Conservation (phyloP, 73 alveolate genomes). For the Paramecium sonneborni region DNA sequence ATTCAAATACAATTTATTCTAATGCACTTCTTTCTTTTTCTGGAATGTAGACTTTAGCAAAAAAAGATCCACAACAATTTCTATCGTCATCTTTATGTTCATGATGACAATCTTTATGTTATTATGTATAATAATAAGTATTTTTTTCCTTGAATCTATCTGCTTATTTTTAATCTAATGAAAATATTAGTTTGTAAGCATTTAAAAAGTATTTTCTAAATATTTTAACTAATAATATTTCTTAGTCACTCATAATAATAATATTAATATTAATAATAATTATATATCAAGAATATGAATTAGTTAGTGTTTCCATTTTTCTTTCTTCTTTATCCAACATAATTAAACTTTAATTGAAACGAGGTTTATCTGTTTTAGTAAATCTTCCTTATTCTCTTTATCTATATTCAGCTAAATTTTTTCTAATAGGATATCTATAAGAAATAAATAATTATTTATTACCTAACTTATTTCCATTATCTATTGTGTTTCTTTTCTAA, state of each 20-base stretch:
- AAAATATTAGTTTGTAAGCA: slow-evolving; percentile 42
- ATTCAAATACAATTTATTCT: slow-evolving; percentile 32
- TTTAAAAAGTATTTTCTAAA: slow-evolving; percentile 55
- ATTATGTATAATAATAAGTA: slow-evolving; percentile 43
- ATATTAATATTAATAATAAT: too few relatives aligned
- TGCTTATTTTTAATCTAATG: slow-evolving; percentile 62
- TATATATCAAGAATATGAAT: not conserved
- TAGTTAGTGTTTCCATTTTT: not conserved
- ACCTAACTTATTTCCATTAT: slow-evolving; percentile 25
- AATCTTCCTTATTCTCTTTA: slow-evolving; percentile 35
- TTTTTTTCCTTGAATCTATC: slow-evolving; percentile 55
- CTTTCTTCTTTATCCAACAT: not conserved
- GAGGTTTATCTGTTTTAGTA: not conserved
- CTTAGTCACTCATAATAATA: not conserved
- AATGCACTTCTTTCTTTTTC: slow-evolving; percentile 33
- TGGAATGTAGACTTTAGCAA: slow-evolving; percentile 64
- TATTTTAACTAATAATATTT: not conserved
- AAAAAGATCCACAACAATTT: slow-evolving; percentile 58
- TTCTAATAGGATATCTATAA: slow-evolving; percentile 13
- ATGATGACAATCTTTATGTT: slow-evolving; percentile 47
- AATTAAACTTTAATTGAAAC: slow-evolving; percentile 18
- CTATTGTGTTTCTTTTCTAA: slow-evolving; percentile 13
- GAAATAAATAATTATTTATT: not conserved
- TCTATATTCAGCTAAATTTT: not conserved
- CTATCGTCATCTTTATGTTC: slow-evolving; percentile 28